Evolutionary conservation across 805 yeast genomes (phyloP).

Genomic region (Candida rishiriensis): DNA sequence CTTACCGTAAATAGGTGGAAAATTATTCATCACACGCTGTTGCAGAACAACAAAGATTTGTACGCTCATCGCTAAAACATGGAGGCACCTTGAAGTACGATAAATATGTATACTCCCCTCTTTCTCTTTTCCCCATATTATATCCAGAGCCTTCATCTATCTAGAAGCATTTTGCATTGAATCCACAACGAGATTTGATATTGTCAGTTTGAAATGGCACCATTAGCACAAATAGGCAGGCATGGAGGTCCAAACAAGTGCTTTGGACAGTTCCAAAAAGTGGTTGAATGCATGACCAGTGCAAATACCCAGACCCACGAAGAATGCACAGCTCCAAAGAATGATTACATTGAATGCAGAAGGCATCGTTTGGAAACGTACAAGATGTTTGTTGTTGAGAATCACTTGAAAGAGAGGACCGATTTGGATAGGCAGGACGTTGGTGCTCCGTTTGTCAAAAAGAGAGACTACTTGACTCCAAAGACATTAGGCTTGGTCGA

Average conservation of each 20-base stretch:
- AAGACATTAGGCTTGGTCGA: conserved; percentile 34
- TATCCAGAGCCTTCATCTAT: no score
- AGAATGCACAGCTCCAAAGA: conserved; percentile 29
- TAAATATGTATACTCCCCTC: no score
- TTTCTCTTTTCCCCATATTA: no score
- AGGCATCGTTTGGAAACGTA: conserved; percentile 33
- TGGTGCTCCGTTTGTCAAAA: conserved; percentile 37
- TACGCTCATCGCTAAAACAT: no score
- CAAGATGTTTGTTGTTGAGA: conserved; percentile 31
- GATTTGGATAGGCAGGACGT: conserved; percentile 26
- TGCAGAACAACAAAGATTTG: no score
- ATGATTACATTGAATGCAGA: conserved; percentile 35
- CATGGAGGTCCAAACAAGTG: conserved; percentile 36
- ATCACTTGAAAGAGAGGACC: conserved; percentile 27
- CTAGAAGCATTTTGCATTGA: no score
- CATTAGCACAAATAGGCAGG: conserved; percentile 31
- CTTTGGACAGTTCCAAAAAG: conserved; percentile 34
- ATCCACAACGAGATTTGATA: not conserved
- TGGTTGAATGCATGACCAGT: conserved; percentile 35
- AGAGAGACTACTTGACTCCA: conserved; percentile 35
- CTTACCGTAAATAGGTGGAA: no score
- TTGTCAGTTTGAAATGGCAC: conserved; percentile 19
- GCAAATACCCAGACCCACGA: conserved; percentile 26
- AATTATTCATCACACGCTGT: no score
- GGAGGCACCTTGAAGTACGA: no score